Percentiles rank a stretch among this genome's conserved stretches.
phyloP scores from a whole-genome alignment of 192 early-diverging fungal genomes.

The Bifiguratus adelaidae region DNA sequence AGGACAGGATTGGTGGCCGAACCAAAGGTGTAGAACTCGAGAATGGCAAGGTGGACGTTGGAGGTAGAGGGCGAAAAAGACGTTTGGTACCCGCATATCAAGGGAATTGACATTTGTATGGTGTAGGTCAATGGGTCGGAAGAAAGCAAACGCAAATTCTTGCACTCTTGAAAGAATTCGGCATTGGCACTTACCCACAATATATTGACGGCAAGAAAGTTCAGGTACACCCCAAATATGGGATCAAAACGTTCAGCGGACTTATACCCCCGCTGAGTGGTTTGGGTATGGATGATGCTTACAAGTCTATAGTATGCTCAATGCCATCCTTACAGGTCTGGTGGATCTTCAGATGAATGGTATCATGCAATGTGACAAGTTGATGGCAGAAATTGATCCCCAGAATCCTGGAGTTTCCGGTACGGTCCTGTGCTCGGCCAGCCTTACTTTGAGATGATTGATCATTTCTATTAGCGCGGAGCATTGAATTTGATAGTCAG shows the following conservation, averaged over 20 bases:
- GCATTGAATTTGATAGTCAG: slow-evolving; percentile 1
- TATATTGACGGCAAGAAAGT: slow-evolving; percentile 1
- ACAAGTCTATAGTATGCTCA: too few relatives aligned
- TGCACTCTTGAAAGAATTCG: slow-evolving; percentile 4
- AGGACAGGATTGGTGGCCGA: slow-evolving; percentile 6
- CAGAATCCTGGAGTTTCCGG: neutral
- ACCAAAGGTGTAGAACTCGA: neutral
- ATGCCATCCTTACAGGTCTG: neutral
- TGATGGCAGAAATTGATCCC: slow-evolving; percentile 2
- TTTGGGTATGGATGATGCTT: neutral
- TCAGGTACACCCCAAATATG: neutral
- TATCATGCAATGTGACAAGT: neutral
- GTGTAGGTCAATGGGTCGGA: slow-evolving; percentile 8
- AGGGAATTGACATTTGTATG: neutral
- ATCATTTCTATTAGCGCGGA: slow-evolving; percentile 1
- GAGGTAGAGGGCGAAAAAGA: slow-evolving; percentile 3
- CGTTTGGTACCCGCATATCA: neutral
- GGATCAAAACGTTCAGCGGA: slow-evolving; percentile 1
- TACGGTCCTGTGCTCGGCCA: too few relatives aligned
- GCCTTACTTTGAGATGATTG: too few relatives aligned
- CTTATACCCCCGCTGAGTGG: slow-evolving; percentile 3
- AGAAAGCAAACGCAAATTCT: slow-evolving; percentile 4
- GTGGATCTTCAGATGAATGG: slow-evolving; percentile 10
- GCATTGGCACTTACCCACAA: slow-evolving; percentile 1
- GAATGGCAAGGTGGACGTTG: slow-evolving; percentile 4